phyloP scores from a whole-genome alignment of 257 asterid genomes.

The Solanum clarkiae region DNA sequence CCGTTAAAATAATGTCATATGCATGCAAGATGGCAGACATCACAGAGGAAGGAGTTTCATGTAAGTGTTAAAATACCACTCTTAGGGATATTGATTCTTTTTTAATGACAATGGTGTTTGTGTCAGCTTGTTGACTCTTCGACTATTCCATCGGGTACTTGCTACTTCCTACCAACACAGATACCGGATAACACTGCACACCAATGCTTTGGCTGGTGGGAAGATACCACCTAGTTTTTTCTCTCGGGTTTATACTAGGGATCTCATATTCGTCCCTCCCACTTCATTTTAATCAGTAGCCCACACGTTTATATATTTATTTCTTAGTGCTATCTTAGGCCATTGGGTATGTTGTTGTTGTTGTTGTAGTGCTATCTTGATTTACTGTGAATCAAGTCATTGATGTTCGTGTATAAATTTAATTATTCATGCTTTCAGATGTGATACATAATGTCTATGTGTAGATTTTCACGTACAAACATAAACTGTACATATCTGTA shows the following conservation, averaged over 20 bases:
- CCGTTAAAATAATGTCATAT: constrained; percentile 86
- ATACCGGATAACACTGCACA: neutral
- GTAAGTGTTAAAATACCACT: constrained; percentile 77
- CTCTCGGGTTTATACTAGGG: neutral
- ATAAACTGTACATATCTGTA: neutral
- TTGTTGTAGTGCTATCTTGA: neutral
- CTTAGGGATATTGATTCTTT: constrained; percentile 8
- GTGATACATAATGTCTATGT: neutral
- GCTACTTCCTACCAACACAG: neutral
- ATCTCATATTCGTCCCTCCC: neutral
- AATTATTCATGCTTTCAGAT: neutral
- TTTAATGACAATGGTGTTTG: neutral
- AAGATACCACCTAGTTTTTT: neutral
- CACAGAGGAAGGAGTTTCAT: constrained; percentile 98
- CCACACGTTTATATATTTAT: neutral
- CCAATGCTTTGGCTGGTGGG: neutral
- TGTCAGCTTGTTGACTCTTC: neutral
- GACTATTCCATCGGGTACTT: neutral
- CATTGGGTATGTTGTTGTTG: too few species aligned
- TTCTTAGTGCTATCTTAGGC: neutral
- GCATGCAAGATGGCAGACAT: constrained; percentile 99
- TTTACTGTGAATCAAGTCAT: neutral
- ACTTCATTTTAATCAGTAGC: neutral
- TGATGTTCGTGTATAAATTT: neutral
- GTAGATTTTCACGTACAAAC: neutral